These are phyloP conservation scores for Eucalyptus erythrocorys DNA, from an alignment of 345 rosid genomes.

Conservation along the genomic window DNA sequence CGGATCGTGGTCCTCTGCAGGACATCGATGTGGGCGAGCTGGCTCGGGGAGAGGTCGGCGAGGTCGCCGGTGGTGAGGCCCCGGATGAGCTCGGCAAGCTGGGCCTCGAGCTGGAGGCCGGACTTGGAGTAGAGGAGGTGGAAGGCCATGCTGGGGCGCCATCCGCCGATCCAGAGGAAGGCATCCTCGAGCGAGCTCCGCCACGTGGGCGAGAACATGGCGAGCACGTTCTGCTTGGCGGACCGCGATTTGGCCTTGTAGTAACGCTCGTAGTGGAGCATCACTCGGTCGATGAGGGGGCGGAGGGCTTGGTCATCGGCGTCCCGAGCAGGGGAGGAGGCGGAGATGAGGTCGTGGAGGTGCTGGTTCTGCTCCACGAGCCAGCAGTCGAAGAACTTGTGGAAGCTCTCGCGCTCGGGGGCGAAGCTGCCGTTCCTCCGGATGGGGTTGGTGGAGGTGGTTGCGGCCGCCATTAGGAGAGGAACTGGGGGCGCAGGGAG, in stretches of 20 bases:
- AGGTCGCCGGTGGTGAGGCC: constrained; percentile 26
- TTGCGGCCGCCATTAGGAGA: background rate
- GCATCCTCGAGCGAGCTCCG: constrained; percentile 27
- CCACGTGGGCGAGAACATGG: constrained; percentile 36
- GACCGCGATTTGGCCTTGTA: constrained; percentile 18
- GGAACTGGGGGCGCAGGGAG: background rate
- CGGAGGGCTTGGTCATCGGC: background rate
- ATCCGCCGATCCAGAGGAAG: constrained; percentile 42
- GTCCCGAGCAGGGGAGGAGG: background rate
- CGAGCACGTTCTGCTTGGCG: constrained; percentile 10
- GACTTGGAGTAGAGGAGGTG: constrained; percentile 41
- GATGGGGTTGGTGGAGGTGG: background rate
- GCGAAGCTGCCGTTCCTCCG: background rate
- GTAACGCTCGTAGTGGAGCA: constrained; percentile 34
- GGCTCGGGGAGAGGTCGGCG: constrained; percentile 17
- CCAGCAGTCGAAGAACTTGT: constrained; percentile 26
- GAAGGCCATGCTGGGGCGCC: constrained; percentile 42
- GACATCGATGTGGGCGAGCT: constrained; percentile 18
- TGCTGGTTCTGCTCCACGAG: constrained; percentile 19
- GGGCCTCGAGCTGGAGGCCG: constrained; percentile 25
- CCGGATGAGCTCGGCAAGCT: constrained; percentile 2
- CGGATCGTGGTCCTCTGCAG: constrained; percentile 4
- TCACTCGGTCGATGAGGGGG: constrained; percentile 2
- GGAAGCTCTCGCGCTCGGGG: constrained; percentile 7
- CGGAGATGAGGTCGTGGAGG: constrained; percentile 17